phyloP scores from a whole-genome alignment of 2,329 filamentous ascomycete species.

The Colletotrichum paranaense region DNA sequence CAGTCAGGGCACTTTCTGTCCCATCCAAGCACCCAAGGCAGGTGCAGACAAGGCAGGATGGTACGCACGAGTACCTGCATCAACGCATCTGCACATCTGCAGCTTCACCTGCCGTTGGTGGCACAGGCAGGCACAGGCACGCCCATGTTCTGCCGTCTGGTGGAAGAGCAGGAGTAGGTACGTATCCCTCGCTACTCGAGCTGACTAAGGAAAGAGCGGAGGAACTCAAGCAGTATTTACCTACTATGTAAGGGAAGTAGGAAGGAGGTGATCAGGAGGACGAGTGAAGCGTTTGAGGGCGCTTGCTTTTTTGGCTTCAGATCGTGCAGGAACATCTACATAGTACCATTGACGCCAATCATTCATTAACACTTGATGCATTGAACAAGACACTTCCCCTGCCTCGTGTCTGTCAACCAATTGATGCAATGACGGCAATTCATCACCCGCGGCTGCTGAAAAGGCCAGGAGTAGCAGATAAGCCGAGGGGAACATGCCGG shows the following conservation, averaged over 20 bases:
- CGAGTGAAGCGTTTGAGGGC: neutral
- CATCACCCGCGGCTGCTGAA: neutral
- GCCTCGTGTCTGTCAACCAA: neutral
- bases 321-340: neutral
- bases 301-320: slow-evolving; percentile 8
- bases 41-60: neutral
- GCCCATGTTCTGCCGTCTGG: neutral
- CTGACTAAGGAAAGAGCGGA: neutral
- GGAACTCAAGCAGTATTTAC: too few species aligned
- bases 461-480: neutral
- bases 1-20: neutral
- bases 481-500: neutral
- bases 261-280: neutral
- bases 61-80: neutral
- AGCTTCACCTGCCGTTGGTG: neutral
- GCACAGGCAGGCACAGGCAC: neutral
- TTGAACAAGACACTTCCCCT: neutral
- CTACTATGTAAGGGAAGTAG: neutral
- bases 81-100: neutral
- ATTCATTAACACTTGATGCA: neutral
- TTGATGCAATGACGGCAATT: neutral
- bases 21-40: neutral
- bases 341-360: neutral
- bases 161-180: neutral
- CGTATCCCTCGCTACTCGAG: neutral